phyloP scores from a whole-genome alignment of 2,329 filamentous ascomycete genomes.

The Alternaria arborescens region DNA sequence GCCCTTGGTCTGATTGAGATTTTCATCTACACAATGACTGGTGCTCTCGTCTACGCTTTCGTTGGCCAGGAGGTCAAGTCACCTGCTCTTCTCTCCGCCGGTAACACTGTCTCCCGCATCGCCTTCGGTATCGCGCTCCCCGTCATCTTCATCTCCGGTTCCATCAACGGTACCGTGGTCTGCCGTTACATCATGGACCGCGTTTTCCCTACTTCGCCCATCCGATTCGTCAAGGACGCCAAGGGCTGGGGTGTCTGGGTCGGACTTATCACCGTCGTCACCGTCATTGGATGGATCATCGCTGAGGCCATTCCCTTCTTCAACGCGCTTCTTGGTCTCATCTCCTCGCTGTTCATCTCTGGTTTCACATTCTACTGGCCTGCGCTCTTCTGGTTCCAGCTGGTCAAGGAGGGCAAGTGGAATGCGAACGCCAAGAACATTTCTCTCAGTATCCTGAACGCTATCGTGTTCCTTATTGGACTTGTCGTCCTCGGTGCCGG shows the following conservation, averaged over 20 bases:
- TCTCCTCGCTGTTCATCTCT: constrained; percentile 68
- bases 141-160: constrained; percentile 75
- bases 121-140: constrained; percentile 77
- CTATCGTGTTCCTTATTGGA: constrained; percentile 40
- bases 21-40: constrained; percentile 72
- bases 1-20: constrained; percentile 68
- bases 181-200: constrained; percentile 70
- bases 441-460: constrained; percentile 38
- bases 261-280: constrained; percentile 63
- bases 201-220: constrained; percentile 66
- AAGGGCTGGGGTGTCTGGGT: constrained; percentile 65
- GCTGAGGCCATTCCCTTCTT: constrained; percentile 77
- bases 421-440: constrained; percentile 46
- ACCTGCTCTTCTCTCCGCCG: constrained; percentile 72
- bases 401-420: constrained; percentile 57
- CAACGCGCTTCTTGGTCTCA: constrained; percentile 71
- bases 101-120: constrained; percentile 66
- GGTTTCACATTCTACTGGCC: constrained; percentile 69
- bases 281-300: constrained; percentile 72
- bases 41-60: constrained; percentile 74
- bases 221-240: constrained; percentile 50
- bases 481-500: constrained; percentile 49
- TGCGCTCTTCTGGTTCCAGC: constrained; percentile 49
- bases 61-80: constrained; percentile 68
- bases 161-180: constrained; percentile 75